Percentiles rank a stretch among this genome's conserved stretches.
phyloP scores from a whole-genome alignment of 75 land plant species.

The Selaginella tamariscina region DNA sequence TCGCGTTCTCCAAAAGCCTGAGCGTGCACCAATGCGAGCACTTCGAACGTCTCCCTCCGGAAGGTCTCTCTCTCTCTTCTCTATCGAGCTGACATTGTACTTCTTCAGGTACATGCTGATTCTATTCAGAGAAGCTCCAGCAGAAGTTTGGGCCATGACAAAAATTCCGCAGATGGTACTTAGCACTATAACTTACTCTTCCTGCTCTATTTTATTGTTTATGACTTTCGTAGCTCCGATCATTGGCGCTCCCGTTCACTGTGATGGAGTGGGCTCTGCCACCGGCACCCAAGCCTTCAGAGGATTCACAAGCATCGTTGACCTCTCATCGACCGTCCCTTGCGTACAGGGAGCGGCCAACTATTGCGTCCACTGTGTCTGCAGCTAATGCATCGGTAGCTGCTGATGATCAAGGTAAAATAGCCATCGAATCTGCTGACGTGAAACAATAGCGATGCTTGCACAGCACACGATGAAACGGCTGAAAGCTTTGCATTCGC shows the following conservation, averaged over 20 bases:
- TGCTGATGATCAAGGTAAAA: constrained; percentile 29
- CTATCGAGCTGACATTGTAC: neutral
- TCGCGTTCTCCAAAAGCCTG: constrained; percentile 84
- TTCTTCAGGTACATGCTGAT: constrained; percentile 71
- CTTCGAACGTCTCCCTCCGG: constrained; percentile 97
- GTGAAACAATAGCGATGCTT: too few relatives aligned
- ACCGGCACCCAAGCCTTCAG: constrained; percentile 53
- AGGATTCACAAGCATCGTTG: constrained; percentile 32
- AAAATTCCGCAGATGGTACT: constrained; percentile 83
- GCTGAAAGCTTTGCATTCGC: constrained; percentile 99
- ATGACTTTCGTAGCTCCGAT: constrained; percentile 52
- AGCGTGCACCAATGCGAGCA: constrained; percentile 94
- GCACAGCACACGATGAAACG: constrained; percentile 58
- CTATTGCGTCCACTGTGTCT: constrained; percentile 31
- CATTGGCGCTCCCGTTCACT: constrained; percentile 94
- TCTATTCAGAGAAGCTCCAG: constrained; percentile 97
- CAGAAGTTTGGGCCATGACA: constrained; percentile 99
- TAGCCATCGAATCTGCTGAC: neutral
- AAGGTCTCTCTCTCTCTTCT: too few relatives aligned
- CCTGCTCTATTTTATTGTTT: neutral
- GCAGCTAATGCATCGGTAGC: constrained; percentile 26
- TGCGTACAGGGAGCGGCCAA: constrained; percentile 38
- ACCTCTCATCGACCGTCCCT: constrained; percentile 31
- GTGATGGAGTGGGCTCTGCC: constrained; percentile 99
- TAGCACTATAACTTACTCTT: neutral